These are phyloP conservation scores for Phaeophleospora eucalypticola DNA, from an alignment of 2,329 filamentous ascomycete genomes.

Conservation along the genomic window DNA sequence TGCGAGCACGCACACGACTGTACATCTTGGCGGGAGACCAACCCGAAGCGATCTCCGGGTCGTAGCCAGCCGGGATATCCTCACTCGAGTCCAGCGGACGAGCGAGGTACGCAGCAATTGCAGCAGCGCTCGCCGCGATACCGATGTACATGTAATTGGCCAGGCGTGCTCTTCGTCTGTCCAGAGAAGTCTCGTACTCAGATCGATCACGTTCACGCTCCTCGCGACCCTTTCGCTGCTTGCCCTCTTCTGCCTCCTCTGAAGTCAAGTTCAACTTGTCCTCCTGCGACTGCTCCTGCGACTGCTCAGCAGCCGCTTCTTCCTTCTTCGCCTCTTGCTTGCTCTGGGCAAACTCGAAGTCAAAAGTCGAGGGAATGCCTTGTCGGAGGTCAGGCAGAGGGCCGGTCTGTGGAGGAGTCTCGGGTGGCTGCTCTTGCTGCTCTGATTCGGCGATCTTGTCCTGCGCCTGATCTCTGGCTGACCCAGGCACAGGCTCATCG, in stretches of 20 bases:
- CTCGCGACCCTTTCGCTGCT: constrained; percentile 37
- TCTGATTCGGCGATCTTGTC: constrained; percentile 28
- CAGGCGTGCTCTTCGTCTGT: constrained; percentile 71
- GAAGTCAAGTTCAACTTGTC: constrained; percentile 22
- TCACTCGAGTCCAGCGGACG: constrained; percentile 80
- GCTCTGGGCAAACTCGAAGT: constrained; percentile 61
- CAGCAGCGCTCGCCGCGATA: constrained; percentile 54
- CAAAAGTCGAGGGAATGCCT: constrained; percentile 87
- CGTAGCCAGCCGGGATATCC: constrained; percentile 53
- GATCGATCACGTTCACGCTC: constrained; percentile 68
- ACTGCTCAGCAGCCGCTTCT: constrained; percentile 25
- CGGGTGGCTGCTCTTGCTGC: constrained; percentile 16
- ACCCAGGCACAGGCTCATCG: constrained; percentile 28
- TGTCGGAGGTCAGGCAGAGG: constrained; percentile 88
- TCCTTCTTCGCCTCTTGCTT: constrained; percentile 29
- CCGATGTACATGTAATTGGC: constrained; percentile 69
- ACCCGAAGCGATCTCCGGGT: constrained; percentile 68
- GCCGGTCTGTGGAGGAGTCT: constrained; percentile 36
- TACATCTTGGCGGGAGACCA: constrained; percentile 75
- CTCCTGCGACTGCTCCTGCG: constrained; percentile 28
- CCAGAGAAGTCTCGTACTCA: constrained; percentile 85
- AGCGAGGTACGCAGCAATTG: constrained; percentile 69
- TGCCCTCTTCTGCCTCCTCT: constrained; percentile 34
- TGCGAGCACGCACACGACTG: constrained; percentile 70
- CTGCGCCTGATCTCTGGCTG: constrained; percentile 24